These are phyloP conservation scores for Phytophthora boehmeriae DNA, from an alignment of 352 stramenopile genomes.

Conservation along the genomic window DNA sequence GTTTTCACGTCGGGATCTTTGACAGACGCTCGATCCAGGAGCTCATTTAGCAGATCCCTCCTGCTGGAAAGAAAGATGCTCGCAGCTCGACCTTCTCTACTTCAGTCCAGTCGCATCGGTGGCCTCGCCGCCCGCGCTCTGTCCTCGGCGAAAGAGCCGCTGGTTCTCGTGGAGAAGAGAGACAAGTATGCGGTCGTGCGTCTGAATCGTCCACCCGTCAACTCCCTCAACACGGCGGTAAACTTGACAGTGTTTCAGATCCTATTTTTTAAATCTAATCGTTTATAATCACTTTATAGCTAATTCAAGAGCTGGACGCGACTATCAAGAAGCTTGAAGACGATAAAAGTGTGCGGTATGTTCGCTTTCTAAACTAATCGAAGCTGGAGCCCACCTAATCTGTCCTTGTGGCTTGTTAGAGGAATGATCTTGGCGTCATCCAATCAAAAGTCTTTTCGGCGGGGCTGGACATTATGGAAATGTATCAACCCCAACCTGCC, in stretches of 20 bases:
- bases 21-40: no score
- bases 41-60: no score
- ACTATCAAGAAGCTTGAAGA: slow-evolving; percentile 75
- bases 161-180: slow-evolving; percentile 76
- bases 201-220: slow-evolving; percentile 81
- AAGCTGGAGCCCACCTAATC: neutral
- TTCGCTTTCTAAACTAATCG: neutral
- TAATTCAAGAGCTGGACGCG: slow-evolving; percentile 71
- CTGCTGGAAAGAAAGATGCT: slow-evolving; percentile 17
- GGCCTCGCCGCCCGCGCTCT: slow-evolving; percentile 22
- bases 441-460: slow-evolving; percentile 90
- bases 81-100: slow-evolving; percentile 6
- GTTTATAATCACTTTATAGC: slow-evolving; percentile 25
- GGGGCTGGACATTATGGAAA: slow-evolving; percentile 93
- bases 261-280: neutral
- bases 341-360: slow-evolving; percentile 77
- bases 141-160: slow-evolving; percentile 42
- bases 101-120: slow-evolving; percentile 9
- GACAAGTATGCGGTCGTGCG: slow-evolving; percentile 81
- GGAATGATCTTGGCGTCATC: slow-evolving; percentile 81
- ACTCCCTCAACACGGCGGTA: slow-evolving; percentile 81
- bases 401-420: slow-evolving; percentile 23
- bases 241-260: neutral
- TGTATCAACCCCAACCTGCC: slow-evolving; percentile 84
- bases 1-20: slow-evolving; percentile 47